A percentile compares a stretch with the other conserved stretches of the same genome.
phyloP scores from a whole-genome alignment of 2,329 filamentous ascomycete species.

The Ceratocystis albifundus region DNA sequence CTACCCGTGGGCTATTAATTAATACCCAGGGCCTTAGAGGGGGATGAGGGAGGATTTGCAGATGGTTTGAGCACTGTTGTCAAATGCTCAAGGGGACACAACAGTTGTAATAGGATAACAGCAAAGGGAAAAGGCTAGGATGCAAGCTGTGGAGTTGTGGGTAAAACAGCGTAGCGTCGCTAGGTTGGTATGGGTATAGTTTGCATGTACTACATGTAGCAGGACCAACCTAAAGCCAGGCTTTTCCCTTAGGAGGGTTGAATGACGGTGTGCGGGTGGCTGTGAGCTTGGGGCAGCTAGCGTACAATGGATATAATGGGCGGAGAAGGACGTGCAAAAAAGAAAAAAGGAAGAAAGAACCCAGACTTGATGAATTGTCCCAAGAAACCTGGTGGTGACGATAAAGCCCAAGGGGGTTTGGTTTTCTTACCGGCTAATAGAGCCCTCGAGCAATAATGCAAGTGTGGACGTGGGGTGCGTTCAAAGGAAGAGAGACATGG shows the following conservation, averaged over 20 bases:
- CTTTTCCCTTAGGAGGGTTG: background rate
- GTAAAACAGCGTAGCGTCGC: background rate
- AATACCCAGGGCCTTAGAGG: background rate
- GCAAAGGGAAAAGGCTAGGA: background rate
- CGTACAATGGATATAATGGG: background rate
- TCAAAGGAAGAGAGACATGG: slow-evolving; percentile 6
- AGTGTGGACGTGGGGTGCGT: background rate
- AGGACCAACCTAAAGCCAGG: background rate
- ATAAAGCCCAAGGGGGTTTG: background rate
- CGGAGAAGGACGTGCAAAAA: background rate
- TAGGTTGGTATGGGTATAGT: background rate
- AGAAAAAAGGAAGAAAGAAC: background rate
- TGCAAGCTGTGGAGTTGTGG: background rate
- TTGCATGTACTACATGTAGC: slow-evolving; percentile 1
- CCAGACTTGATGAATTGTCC: background rate
- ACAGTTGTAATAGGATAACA: background rate
- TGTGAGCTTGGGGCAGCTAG: background rate
- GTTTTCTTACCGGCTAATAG: background rate
- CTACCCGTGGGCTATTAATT: background rate
- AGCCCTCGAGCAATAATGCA: background rate
- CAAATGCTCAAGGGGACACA: background rate
- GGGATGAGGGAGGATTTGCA: background rate
- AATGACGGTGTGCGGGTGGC: background rate
- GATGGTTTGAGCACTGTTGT: background rate
- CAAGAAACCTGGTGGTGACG: background rate